phyloP scores from a whole-genome alignment of 306 rosid species.

The Vigna radiata region DNA sequence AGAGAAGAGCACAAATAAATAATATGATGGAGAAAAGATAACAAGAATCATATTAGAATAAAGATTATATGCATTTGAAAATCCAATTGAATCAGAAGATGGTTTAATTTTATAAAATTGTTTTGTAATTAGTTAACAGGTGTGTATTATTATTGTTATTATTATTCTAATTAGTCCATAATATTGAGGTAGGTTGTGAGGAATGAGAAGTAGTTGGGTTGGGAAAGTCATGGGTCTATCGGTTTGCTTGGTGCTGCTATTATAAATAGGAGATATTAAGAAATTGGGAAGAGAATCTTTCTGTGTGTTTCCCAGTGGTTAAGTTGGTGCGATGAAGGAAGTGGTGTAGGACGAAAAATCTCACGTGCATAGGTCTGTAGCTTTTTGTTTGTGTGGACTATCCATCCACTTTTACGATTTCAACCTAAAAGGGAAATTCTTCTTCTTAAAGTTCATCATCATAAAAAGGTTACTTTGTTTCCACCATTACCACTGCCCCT shows the following conservation, averaged over 20 bases:
- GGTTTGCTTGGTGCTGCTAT: background rate
- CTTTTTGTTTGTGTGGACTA: conserved; percentile 37
- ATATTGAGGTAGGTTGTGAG: conserved; percentile 14
- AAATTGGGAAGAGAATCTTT: conserved; percentile 42
- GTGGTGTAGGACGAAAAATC: conserved; percentile 41
- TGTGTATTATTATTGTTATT: background rate
- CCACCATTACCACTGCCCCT: conserved; percentile 29
- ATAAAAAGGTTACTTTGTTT: conserved; percentile 44
- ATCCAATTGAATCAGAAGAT: no score
- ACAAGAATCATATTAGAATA: no score
- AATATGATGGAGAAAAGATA: no score
- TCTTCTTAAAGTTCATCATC: conserved; percentile 1
- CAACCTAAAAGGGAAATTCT: conserved; percentile 17
- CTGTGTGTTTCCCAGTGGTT: conserved; percentile 20
- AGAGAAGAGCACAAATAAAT: no score
- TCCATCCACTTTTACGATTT: conserved; percentile 17
- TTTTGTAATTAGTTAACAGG: no score
- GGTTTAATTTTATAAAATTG: no score
- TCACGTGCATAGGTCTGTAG: conserved; percentile 56
- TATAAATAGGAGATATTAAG: conserved; percentile 16
- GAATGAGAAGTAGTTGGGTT: background rate
- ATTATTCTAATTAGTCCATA: background rate
- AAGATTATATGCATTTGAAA: no score
- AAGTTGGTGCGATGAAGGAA: conserved; percentile 41
- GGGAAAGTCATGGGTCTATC: conserved; percentile 3